Percentiles rank a stretch among this genome's conserved stretches.
phyloP scores from a whole-genome alignment of 1,284 basidiomycete genomes.

The Cutaneotrichosporon spelunceum region DNA sequence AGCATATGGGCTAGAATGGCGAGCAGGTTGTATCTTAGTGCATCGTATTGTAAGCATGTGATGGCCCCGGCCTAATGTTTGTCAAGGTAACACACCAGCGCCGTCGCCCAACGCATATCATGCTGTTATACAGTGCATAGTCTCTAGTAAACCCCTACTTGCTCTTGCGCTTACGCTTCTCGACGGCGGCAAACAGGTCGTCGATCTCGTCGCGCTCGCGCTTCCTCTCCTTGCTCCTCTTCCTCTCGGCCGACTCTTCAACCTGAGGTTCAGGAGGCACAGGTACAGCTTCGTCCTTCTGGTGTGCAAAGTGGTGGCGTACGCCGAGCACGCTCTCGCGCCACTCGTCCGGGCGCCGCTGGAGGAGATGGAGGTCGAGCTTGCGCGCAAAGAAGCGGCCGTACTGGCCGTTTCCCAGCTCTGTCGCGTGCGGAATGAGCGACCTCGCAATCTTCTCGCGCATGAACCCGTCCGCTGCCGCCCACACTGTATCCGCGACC shows the following conservation, averaged over 20 bases:
- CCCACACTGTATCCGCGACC: conserved; percentile 83
- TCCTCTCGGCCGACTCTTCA: conserved; percentile 8
- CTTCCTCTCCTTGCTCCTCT: conserved; percentile 17
- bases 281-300: conserved; percentile 28
- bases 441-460: conserved; percentile 88
- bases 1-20: not conserved
- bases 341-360: conserved; percentile 78
- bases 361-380: conserved; percentile 72
- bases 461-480: conserved; percentile 78
- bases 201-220: conserved; percentile 37
- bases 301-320: conserved; percentile 50
- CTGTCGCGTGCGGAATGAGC: conserved; percentile 65
- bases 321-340: conserved; percentile 57
- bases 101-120: not conserved
- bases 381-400: conserved; percentile 81
- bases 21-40: not conserved
- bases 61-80: not conserved
- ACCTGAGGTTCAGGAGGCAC: not conserved
- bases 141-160: not conserved
- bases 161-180: conserved; percentile 29
- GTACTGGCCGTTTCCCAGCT: conserved; percentile 69
- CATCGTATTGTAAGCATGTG: not conserved
- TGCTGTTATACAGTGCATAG: conserved; percentile 1
- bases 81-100: no score
- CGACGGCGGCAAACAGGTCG: conserved; percentile 34